phyloP scores from a whole-genome alignment of 2,329 filamentous ascomycete genomes.

The Botrytis byssoidea region DNA sequence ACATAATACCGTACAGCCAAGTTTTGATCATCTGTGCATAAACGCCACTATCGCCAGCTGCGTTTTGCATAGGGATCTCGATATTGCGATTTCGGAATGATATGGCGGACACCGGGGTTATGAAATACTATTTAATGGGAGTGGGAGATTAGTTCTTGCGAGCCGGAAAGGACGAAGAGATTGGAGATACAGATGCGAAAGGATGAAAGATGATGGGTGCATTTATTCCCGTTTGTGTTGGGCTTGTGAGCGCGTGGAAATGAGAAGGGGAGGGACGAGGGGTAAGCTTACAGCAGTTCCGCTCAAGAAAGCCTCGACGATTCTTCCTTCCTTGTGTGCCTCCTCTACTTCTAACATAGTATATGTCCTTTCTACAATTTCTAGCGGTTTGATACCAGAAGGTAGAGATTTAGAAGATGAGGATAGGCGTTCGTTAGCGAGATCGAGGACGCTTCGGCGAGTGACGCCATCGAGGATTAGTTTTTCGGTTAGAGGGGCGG shows the following conservation, averaged over 20 bases:
- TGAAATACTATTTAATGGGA: conserved; percentile 56
- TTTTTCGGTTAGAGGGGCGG: conserved; percentile 76
- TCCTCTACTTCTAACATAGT: conserved; percentile 75
- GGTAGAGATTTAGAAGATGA: conserved; percentile 36
- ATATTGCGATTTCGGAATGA: conserved; percentile 65
- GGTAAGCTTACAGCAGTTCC: conserved; percentile 72
- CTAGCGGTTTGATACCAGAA: conserved; percentile 47
- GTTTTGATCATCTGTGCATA: conserved; percentile 61
- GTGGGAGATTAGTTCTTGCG: background rate
- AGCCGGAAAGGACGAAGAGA: no score
- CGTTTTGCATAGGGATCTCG: conserved; percentile 55
- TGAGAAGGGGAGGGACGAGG: background rate
- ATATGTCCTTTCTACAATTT: conserved; percentile 78
- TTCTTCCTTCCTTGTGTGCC: conserved; percentile 69
- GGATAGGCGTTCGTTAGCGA: conserved; percentile 63
- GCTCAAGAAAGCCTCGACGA: conserved; percentile 81
- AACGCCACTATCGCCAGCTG: conserved; percentile 49
- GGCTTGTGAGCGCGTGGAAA: background rate
- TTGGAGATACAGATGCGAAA: background rate
- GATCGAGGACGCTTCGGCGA: conserved; percentile 71
- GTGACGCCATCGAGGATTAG: conserved; percentile 88
- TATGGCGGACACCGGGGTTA: conserved; percentile 66
- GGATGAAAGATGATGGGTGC: background rate
- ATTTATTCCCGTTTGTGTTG: background rate
- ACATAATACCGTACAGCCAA: conserved; percentile 72